Conservation (phyloP, 2,329 filamentous ascomycete genomes). For the Verticillium zaregamsianum region DNA sequence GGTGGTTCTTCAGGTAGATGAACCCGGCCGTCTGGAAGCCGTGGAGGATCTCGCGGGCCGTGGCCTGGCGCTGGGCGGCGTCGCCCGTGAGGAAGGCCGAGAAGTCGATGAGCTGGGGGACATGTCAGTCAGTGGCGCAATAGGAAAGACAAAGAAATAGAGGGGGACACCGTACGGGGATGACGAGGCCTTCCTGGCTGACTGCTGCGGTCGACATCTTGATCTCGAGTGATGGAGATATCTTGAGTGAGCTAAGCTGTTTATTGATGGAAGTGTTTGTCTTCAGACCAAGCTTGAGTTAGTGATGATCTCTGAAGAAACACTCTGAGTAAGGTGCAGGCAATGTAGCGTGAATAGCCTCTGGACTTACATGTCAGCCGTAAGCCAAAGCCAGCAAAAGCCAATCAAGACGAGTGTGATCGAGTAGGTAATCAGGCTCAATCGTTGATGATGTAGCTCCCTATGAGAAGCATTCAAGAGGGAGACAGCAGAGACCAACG, state of each 20-base stretch:
- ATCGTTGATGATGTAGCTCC: background rate
- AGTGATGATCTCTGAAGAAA: background rate
- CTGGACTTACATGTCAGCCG: background rate
- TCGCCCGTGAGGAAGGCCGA: slow-evolving; percentile 64
- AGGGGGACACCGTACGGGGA: slow-evolving; percentile 39
- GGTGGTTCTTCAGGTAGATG: slow-evolving; percentile 80
- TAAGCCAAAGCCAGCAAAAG: background rate
- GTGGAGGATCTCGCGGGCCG: slow-evolving; percentile 67
- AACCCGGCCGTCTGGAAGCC: slow-evolving; percentile 87
- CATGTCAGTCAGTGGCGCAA: slow-evolving; percentile 7
- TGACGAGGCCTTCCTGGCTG: slow-evolving; percentile 47
- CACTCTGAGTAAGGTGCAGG: background rate
- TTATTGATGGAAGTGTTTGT: background rate
- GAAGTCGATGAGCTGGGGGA: slow-evolving; percentile 70
- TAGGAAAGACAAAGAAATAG: slow-evolving; percentile 17
- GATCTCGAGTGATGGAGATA: background rate
- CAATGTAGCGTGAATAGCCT: background rate
- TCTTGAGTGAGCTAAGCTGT: background rate
- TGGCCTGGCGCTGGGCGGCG: slow-evolving; percentile 53
- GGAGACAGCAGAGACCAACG: background rate
- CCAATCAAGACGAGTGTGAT: background rate
- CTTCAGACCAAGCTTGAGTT: background rate
- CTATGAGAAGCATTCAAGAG: background rate
- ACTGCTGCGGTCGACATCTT: slow-evolving; percentile 40
- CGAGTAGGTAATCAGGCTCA: background rate